Percentiles rank a stretch among this genome's conserved stretches.
These are phyloP conservation scores for Ophiostoma australiae DNA, from an alignment of 2,329 filamentous ascomycete genomes.

Conservation along the genomic window DNA sequence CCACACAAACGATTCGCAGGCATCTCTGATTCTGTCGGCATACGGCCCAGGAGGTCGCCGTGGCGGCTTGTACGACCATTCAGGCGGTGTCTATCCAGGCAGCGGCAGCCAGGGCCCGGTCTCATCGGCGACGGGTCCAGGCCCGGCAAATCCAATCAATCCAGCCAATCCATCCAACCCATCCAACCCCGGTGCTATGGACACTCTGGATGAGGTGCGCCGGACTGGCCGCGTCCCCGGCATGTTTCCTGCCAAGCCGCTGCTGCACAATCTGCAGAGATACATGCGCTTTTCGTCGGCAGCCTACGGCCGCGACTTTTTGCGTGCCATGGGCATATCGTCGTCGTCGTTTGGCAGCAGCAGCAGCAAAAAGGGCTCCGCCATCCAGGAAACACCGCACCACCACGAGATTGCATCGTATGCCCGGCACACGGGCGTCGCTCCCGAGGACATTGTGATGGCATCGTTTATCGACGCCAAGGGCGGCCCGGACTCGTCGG, in stretches of 20 bases:
- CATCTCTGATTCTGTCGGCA: slow-evolving; percentile 49
- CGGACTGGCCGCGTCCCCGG: slow-evolving; percentile 52
- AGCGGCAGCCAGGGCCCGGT: background rate
- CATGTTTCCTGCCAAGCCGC: slow-evolving; percentile 55
- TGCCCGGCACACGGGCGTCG: slow-evolving; percentile 56
- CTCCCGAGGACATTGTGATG: slow-evolving; percentile 56
- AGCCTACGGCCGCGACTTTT: slow-evolving; percentile 59
- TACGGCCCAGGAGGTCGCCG: slow-evolving; percentile 35
- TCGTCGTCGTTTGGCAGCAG: slow-evolving; percentile 46
- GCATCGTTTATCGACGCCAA: slow-evolving; percentile 67
- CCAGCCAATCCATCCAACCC: slow-evolving; percentile 28
- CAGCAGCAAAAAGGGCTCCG: slow-evolving; percentile 35
- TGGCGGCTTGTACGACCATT: background rate
- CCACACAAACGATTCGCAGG: slow-evolving; percentile 51
- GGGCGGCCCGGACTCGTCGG: slow-evolving; percentile 60
- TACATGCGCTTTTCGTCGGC: slow-evolving; percentile 65
- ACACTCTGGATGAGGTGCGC: slow-evolving; percentile 46
- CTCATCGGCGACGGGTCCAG: background rate
- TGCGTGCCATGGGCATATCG: slow-evolving; percentile 58
- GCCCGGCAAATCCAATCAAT: background rate
- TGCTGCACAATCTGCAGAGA: slow-evolving; percentile 57
- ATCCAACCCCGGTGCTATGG: slow-evolving; percentile 33
- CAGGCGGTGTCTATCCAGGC: background rate
- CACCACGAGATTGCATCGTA: slow-evolving; percentile 63
- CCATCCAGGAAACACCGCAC: background rate